Evolutionary conservation across 805 yeast genomes (phyloP).

Genomic region (Ogataea pini): DNA sequence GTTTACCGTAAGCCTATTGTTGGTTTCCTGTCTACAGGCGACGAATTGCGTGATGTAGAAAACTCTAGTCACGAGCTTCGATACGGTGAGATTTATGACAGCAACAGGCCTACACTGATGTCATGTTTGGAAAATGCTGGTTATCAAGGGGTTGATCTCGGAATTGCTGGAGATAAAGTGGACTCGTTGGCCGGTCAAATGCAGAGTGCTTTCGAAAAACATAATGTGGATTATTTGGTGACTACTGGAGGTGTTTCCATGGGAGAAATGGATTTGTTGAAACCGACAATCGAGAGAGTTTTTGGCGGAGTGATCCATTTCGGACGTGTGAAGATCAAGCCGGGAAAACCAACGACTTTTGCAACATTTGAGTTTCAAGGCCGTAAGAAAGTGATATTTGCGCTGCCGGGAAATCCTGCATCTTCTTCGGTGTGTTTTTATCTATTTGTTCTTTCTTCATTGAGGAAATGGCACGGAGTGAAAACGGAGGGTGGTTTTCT

Average conservation of each 20-base stretch:
- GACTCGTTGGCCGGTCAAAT: constrained; percentile 30
- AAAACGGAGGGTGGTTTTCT: constrained; percentile 24
- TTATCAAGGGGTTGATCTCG: constrained; percentile 45
- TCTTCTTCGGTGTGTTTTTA: constrained; percentile 51
- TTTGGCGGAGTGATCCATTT: constrained; percentile 49
- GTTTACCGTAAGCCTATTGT: constrained; percentile 45
- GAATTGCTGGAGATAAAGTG: constrained; percentile 48
- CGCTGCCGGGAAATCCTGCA: constrained; percentile 59
- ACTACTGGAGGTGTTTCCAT: constrained; percentile 62
- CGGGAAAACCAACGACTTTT: constrained; percentile 60
- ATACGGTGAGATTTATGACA: constrained; percentile 51
- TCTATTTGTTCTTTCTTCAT: constrained; percentile 48
- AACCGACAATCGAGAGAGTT: constrained; percentile 46
- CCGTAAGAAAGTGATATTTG: constrained; percentile 41
- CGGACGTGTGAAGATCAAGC: constrained; percentile 60
- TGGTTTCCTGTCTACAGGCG: constrained; percentile 54
- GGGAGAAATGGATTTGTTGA: constrained; percentile 56
- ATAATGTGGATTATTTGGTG: constrained; percentile 42
- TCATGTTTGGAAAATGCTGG: constrained; percentile 39
- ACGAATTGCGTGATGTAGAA: constrained; percentile 45
- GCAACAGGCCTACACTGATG: constrained; percentile 49
- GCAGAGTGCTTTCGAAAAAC: constrained; percentile 26
- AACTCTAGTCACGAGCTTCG: constrained; percentile 21
- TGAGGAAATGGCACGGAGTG: constrained; percentile 40
- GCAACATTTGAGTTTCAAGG: constrained; percentile 42